Evolutionary conservation across 83 land plant genomes (phyloP), one percentile per base, ranked within the genome.

Genomic region (Thuja plicata): DNA sequence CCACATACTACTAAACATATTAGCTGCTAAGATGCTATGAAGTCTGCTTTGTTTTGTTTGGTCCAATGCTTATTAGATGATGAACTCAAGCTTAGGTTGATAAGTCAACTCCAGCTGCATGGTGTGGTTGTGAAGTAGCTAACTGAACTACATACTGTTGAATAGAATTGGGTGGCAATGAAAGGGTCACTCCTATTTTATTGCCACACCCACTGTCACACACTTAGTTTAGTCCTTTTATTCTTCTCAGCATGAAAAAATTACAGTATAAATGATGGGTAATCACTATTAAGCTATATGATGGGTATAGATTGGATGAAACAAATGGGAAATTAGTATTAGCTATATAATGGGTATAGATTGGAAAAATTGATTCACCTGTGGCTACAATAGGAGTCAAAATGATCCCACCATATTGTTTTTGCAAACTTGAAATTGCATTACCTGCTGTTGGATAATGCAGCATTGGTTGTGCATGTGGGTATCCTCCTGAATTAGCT

Each of bases 391-490:
- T 8, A 84, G 57, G 57, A 1, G 57, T 48, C 8, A 57, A 84
- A n/a, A 84, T 84, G 19, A 84, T 84, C 30, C 57, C 86, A 48
- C 57, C 57, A 84, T 84, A 84, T 16, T 84, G 86, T 13, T 84
- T 57, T 46, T 57, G 19, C 6, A 84, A 46, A 30, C 86, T 48
- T 48, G 84, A 81, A 24, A 27, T 81, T 27, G 17, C 2, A 46
- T 83, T 83, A 16, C 0, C 21, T 45, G 86, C 35, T 48, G 86
- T 50, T 84, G 57, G 86, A 30, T 48, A 84, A n/a, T 84, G 86
- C 32, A 84, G n/a, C n/a, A 84, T 8, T n/a, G 50, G 86, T 48
- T 43, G 85, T 19, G 55, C 85, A 43, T 43, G 50, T 43, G 85
- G 85, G 46, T 43, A 45, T 43, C 34, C 7, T 83, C 85, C 85